Percentiles rank a stretch among this genome's conserved stretches.
Conservation (phyloP, 352 stramenopile species). For the Pythium aristosporum region DNA sequence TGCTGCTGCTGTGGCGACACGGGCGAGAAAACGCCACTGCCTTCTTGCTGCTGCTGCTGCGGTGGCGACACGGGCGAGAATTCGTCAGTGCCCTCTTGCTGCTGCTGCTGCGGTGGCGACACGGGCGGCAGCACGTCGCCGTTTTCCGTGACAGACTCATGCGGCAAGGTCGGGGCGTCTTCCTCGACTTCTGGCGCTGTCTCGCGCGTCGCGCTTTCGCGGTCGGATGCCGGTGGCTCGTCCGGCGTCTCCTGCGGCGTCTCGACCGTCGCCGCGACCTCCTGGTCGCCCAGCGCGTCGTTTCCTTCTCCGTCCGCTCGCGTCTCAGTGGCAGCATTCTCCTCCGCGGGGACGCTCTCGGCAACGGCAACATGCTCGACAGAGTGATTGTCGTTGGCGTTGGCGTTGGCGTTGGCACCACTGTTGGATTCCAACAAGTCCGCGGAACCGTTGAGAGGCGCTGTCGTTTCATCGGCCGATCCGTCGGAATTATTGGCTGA, state of each 20-base stretch:
- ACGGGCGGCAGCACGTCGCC: background rate
- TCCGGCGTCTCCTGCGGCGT: background rate
- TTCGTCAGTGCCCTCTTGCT: background rate
- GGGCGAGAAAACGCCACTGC: no score
- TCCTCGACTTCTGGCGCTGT: background rate
- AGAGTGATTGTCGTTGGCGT: slow-evolving; percentile 24
- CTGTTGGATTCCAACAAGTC: slow-evolving; percentile 9
- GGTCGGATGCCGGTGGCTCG: background rate
- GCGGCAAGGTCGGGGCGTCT: background rate
- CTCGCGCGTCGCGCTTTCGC: background rate
- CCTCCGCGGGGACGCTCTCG: background rate
- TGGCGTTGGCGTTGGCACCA: background rate
- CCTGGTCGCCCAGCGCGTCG: background rate
- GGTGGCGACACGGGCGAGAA: background rate
- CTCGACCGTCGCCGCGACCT: background rate
- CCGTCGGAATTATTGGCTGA: slow-evolving; percentile 5
- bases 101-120: background rate
- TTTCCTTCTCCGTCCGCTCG: slow-evolving; percentile 2
- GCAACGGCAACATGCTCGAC: slow-evolving; percentile 14
- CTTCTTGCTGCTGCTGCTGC: background rate
- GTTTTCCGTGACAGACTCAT: background rate
- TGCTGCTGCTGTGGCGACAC: background rate
- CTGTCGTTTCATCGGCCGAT: slow-evolving; percentile 1
- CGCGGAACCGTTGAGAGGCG: background rate
- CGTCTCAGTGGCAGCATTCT: background rate